A percentile compares a stretch with the other conserved stretches of the same genome.
These are phyloP conservation scores for Vachellia collinsii DNA, from an alignment of 306 rosid genomes.

Conservation along the genomic window DNA sequence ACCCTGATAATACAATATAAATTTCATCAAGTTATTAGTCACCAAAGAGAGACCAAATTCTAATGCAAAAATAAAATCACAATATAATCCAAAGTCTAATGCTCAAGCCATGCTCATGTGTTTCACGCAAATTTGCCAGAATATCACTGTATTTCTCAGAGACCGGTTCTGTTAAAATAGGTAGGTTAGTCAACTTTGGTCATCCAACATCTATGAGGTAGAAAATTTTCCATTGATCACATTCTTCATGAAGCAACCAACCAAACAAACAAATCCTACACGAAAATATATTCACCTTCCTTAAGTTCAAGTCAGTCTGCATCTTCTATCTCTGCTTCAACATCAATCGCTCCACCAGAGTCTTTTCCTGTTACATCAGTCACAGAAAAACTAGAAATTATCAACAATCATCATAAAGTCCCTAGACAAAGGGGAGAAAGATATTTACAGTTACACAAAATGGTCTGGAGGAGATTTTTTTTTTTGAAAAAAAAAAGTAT, in stretches of 20 bases:
- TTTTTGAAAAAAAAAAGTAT: constrained; percentile 16
- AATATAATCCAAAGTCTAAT: background rate
- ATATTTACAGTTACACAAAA: background rate
- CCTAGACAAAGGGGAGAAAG: background rate
- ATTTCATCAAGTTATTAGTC: background rate
- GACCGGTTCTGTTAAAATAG: background rate
- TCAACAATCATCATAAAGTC: constrained; percentile 9
- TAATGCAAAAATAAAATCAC: background rate
- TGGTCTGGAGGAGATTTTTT: background rate
- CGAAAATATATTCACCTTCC: background rate
- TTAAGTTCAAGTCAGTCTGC: constrained; percentile 57
- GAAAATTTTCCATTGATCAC: background rate
- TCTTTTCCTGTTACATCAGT: constrained; percentile 60
- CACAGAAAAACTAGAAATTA: background rate
- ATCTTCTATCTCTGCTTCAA: constrained; percentile 93
- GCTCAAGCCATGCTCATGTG: background rate
- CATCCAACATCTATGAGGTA: background rate
- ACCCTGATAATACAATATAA: constrained; percentile 33
- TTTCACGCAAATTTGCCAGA: background rate
- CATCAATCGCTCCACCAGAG: constrained; percentile 67
- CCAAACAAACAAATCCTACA: background rate
- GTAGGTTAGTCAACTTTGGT: background rate
- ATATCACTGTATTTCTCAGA: background rate
- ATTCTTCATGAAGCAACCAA: background rate
- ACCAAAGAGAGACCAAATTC: background rate